Conservation (phyloP, 768 basidiomycete genomes). For the Agrocybe pediades region DNA sequence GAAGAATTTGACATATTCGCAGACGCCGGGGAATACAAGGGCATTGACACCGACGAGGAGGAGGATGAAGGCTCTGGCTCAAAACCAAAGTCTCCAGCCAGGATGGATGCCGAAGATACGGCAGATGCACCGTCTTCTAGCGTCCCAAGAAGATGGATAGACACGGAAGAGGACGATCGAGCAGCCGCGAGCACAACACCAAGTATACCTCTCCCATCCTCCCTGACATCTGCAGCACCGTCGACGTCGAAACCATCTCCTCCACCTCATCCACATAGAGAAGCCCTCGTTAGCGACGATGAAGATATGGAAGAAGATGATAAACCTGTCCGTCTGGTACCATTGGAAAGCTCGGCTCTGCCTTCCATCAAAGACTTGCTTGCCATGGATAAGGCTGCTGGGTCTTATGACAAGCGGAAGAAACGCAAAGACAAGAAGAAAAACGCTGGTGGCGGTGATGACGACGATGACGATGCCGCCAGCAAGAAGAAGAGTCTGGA, state of each 20-base stretch:
- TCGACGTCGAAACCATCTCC: conserved; percentile 2
- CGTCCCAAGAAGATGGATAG: conserved; percentile 46
- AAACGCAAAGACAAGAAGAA: conserved; percentile 80
- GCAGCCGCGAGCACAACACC: neutral
- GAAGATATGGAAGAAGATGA: conserved; percentile 48
- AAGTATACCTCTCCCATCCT: conserved; percentile 10
- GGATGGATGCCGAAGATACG: conserved; percentile 8
- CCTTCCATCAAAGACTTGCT: conserved; percentile 85
- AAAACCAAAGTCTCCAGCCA: neutral
- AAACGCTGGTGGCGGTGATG: conserved; percentile 20
- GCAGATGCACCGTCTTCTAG: conserved; percentile 11
- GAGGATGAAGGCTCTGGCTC: conserved; percentile 40
- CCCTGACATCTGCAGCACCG: neutral
- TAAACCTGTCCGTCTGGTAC: conserved; percentile 58
- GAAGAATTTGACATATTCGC: conserved; percentile 88
- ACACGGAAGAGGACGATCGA: conserved; percentile 30
- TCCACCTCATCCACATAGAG: conserved; percentile 17
- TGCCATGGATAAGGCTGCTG: conserved; percentile 71
- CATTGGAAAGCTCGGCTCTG: conserved; percentile 76
- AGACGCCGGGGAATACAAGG: conserved; percentile 82
- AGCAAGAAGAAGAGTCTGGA: conserved; percentile 36
- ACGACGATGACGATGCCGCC: conserved; percentile 33
- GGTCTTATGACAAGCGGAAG: conserved; percentile 64
- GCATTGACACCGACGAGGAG: conserved; percentile 56
- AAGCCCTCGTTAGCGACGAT: conserved; percentile 26